Evolutionary conservation across 768 basidiomycete species (phyloP).

Genomic region (Rhodotorula babjevae): DNA sequence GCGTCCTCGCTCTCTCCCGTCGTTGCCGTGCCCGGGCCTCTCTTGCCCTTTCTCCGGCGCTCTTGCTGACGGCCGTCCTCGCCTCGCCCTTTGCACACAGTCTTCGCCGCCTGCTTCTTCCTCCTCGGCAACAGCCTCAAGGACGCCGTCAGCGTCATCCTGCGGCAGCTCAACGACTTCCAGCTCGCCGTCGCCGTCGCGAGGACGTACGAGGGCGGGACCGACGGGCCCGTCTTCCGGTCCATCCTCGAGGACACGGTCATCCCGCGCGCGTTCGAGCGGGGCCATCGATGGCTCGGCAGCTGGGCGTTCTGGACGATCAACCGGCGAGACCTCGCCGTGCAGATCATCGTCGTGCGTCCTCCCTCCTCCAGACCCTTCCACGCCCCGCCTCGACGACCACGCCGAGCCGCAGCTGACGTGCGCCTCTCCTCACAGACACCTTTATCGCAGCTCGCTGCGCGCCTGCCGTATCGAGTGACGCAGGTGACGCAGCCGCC

Average conservation of each 20-base stretch:
- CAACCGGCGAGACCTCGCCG: constrained; percentile 77
- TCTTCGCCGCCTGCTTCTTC: constrained; percentile 98
- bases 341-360: constrained; percentile 80
- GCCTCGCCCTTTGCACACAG: constrained; percentile 52
- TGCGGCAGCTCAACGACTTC: constrained; percentile 81
- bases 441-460: constrained; percentile 35
- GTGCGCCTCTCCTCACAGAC: constrained; percentile 26
- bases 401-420: not conserved
- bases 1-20: constrained; percentile 39
- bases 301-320: constrained; percentile 97
- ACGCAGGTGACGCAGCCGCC: constrained; percentile 70
- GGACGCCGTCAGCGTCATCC: constrained; percentile 85
- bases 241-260: constrained; percentile 69
- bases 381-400: not conserved
- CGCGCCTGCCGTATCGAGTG: constrained; percentile 33
- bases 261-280: constrained; percentile 73
- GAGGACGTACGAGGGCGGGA: constrained; percentile 72
- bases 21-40: not conserved
- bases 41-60: not conserved
- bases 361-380: not conserved
- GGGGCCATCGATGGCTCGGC: constrained; percentile 86
- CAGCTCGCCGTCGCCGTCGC: constrained; percentile 84
- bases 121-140: constrained; percentile 79
- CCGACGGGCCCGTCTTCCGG: constrained; percentile 70
- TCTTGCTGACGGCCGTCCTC: not conserved